Base-by-base conservation (phyloP, 1,139 yeast genomes). In the Pichia sp. region DNA sequence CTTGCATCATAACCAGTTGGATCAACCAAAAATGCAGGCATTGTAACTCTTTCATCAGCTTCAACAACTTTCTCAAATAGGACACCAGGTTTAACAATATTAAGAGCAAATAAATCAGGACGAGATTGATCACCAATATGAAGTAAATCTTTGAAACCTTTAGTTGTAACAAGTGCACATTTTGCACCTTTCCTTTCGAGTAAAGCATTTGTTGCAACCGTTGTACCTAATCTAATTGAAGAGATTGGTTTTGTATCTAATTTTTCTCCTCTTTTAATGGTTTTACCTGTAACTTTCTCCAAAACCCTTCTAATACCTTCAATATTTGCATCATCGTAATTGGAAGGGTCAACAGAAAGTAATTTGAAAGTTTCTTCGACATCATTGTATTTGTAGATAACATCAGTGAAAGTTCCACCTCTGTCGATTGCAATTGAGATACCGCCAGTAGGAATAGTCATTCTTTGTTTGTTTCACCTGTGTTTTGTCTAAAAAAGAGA, bases 241-340 rank as follows among this genome's bases (percentile, higher is more conserved):
- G 71, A 74, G 14, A 79, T 76, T 8, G 57, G 54, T 0, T 69
- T 55, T 4, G 79, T 61, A 31, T 63, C 61, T 19, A 67, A 53
- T 18, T 67, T 65, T 45, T 63, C 49, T 24, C 58, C 56, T 39
- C 77, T 69, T n/a, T 81, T 74, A 34, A 82, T 80, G 8, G 58
- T 42, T 8, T 55, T 59, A 0, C 74, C 72, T 1, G 75, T 70
- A 43, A 72, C 74, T 28, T 64, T 61, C 55, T 83, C 91, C 45
- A 88, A 61, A 0, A 84, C 73, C 38, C 94, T 64, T 49, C 96
- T 69, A 37, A 88, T 84, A 5, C 95, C 96, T 62, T 88, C 96
- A 12, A 89, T 69, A 4, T 95, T 95, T 1, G 96, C 95, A 67
- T 88, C 96, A 8, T 69, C 65, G 58, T 88, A 88, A 62, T 86